A percentile compares a stretch with the other conserved stretches of the same genome.
Conservation (phyloP, 345 rosid genomes). For the Gossypium arboreum region DNA sequence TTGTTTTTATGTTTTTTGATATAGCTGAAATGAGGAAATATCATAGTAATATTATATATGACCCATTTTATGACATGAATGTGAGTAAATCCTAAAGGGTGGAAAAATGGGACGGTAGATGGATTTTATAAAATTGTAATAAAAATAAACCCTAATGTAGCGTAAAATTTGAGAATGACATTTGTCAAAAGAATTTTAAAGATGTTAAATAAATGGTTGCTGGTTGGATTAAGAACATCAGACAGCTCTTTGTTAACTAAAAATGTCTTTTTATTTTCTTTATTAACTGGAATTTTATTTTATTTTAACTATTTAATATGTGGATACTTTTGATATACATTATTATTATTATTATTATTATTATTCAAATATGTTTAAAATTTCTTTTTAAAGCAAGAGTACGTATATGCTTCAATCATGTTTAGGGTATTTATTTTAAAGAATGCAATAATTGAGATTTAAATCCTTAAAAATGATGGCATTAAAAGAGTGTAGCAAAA, state of each 20-base stretch:
- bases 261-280: background rate
- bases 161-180: background rate
- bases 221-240: slow-evolving; percentile 6
- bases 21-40: background rate
- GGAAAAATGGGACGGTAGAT: slow-evolving; percentile 7
- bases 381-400: too few relatives aligned
- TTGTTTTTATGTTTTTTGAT: too few relatives aligned
- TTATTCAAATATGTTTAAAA: too few relatives aligned
- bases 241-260: background rate
- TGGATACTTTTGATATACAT: too few relatives aligned
- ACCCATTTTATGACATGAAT: background rate
- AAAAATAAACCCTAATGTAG: background rate
- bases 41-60: background rate
- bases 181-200: background rate
- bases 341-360: too few relatives aligned
- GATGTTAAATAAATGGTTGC: background rate
- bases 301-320: too few relatives aligned
- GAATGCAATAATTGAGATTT: background rate
- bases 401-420: too few relatives aligned
- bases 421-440: too few relatives aligned
- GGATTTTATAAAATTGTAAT: background rate
- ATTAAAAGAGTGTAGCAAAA: too few relatives aligned
- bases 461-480: too few relatives aligned
- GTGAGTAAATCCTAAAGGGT: slow-evolving; percentile 10
- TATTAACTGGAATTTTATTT: too few relatives aligned